Base-by-base conservation (phyloP, 306 rosid species). In the Medicago lupulina region DNA sequence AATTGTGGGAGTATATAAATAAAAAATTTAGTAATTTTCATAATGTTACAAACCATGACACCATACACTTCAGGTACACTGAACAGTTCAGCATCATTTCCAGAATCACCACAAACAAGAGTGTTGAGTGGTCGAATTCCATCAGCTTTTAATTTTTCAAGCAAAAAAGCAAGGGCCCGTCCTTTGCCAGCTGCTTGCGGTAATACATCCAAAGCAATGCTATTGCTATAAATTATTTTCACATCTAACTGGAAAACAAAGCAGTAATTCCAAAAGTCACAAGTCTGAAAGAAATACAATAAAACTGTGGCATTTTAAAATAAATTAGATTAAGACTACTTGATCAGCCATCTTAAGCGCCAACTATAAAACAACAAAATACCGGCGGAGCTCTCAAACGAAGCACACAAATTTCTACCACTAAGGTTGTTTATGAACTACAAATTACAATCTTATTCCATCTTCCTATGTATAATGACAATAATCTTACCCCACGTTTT, bases 41-140 rank as follows among this genome's bases (percentile, higher is more conserved):
- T 28, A 28, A 28, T 28, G 62, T 44, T 61, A 84, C 92, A 51
- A 49, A 92, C 98, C 96, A 93, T 77, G 79, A 90, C 98, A 50
- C 98, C 96, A 59, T 86, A 82, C 70, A 87, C 91, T 34, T 70
- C 78, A 31, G 90, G 94, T 60, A 90, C 65, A 17, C 67, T 74
- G 71, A 85, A 93, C 4, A 93, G 88, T 77, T 93, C 98, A 0
- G 90, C 86, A 59, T 93, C 98, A 53, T 93, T 93, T 74, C 98
- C 96, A 19, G 98, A 93, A 73, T 93, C 98, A 17, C 98, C 98
- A 83, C 98, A 93, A 53, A 93, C 98, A 81, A 93, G 96, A 79
- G 92, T 88, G 73, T 82, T 77, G 60, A 14, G 23, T 5, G 96
- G 96, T 44, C 70, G 67, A 41, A 76, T 83, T 74, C 87, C 87